Evolutionary conservation across 2,329 filamentous ascomycete species (phyloP).

Genomic region (Trichoderma cornu-damae): DNA sequence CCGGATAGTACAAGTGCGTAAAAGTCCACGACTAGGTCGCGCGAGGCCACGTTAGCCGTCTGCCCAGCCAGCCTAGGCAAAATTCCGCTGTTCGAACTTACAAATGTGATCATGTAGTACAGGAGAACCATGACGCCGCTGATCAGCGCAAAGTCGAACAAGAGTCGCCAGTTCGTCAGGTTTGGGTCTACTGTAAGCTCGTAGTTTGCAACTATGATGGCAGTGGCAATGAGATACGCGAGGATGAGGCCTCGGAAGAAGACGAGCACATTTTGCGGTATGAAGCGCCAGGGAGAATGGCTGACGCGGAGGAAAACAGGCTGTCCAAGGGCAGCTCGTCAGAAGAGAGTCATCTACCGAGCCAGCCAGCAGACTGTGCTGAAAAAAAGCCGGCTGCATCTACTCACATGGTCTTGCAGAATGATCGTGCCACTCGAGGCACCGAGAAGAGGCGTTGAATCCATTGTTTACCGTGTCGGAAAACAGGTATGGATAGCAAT

Average conservation of each 20-base stretch:
- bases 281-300: slow-evolving; percentile 47
- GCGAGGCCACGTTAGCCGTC: not conserved
- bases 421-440: slow-evolving; percentile 27
- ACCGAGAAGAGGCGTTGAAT: slow-evolving; percentile 34
- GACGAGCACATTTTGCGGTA: slow-evolving; percentile 44
- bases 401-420: slow-evolving; percentile 36
- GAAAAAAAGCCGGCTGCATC: not conserved
- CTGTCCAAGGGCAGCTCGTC: slow-evolving; percentile 28
- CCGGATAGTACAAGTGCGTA: slow-evolving; percentile 47
- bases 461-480: slow-evolving; percentile 25
- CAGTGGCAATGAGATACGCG: slow-evolving; percentile 40
- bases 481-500: too few species aligned
- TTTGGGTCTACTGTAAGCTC: slow-evolving; percentile 40
- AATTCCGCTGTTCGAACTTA: slow-evolving; percentile 32
- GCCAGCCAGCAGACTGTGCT: not conserved
- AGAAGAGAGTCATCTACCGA: too few species aligned
- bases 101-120: slow-evolving; percentile 45
- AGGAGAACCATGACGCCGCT: slow-evolving; percentile 39
- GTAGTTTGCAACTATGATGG: slow-evolving; percentile 41
- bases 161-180: slow-evolving; percentile 37
- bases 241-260: slow-evolving; percentile 40
- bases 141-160: slow-evolving; percentile 48
- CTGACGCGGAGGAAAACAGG: slow-evolving; percentile 48
- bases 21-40: slow-evolving; percentile 44
- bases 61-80: too few species aligned